Percentiles rank a stretch among this genome's conserved stretches.
phyloP scores from a whole-genome alignment of 306 rosid species.

The Carpinus viminea region DNA sequence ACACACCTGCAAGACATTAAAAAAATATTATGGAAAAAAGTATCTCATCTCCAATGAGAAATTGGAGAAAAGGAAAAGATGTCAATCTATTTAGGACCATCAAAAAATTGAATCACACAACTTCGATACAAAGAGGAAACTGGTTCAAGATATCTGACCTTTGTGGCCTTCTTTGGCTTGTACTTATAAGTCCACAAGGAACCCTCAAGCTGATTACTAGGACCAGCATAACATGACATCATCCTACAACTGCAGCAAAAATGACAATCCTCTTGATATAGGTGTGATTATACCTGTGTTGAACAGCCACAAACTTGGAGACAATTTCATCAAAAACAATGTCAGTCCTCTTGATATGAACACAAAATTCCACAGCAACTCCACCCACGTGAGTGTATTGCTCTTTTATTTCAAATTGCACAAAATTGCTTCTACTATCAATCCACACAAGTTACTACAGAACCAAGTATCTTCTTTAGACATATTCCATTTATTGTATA shows the following conservation, averaged over 20 bases:
- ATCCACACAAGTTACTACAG: background rate
- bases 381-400: constrained; percentile 96
- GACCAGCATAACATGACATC: constrained; percentile 45
- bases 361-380: constrained; percentile 98
- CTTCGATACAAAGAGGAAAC: background rate
- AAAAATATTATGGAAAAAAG: background rate
- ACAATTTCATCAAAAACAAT: constrained; percentile 92
- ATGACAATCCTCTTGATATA: background rate
- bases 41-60: background rate
- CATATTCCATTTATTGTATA: background rate
- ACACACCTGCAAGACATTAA: constrained; percentile 60
- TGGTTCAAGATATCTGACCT: constrained; percentile 49
- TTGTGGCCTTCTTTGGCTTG: constrained; percentile 68
- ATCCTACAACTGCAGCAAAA: constrained; percentile 44
- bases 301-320: constrained; percentile 69
- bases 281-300: constrained; percentile 66
- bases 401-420: constrained; percentile 84
- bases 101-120: constrained; percentile 23
- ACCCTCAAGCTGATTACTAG: constrained; percentile 44
- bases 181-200: constrained; percentile 74
- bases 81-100: constrained; percentile 10
- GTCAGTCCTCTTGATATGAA: constrained; percentile 90
- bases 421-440: constrained; percentile 46
- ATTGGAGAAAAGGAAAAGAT: background rate
- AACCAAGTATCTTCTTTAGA: background rate